These are phyloP conservation scores for Rhizomucor miehei DNA, from an alignment of 371 early-diverging fungal genomes.

Conservation along the genomic window DNA sequence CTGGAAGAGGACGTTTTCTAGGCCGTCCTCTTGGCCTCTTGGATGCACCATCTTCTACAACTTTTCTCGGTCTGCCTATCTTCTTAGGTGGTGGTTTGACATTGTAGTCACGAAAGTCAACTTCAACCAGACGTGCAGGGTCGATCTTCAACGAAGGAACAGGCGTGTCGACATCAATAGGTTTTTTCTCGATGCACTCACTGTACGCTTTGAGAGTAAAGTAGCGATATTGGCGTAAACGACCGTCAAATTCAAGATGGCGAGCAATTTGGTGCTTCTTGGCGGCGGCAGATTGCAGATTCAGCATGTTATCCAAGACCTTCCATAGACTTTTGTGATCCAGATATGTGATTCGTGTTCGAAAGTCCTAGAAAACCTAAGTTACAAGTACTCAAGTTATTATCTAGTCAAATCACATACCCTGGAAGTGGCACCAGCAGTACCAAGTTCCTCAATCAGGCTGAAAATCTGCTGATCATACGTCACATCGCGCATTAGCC, in stretches of 20 bases:
- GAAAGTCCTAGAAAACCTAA: too few relatives aligned
- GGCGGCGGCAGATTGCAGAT: background rate
- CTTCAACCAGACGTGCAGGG: constrained; percentile 2
- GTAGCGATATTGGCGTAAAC: constrained; percentile 32
- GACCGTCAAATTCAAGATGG: constrained; percentile 34
- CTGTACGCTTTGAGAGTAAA: constrained; percentile 19
- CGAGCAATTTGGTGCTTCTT: constrained; percentile 17
- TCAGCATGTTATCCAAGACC: constrained; percentile 15
- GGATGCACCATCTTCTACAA: background rate
- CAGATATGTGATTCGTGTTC: background rate
- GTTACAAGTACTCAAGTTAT: constrained; percentile 11
- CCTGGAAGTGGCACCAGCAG: too few relatives aligned
- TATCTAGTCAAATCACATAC: background rate
- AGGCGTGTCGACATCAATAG: constrained; percentile 7
- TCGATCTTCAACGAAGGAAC: constrained; percentile 5
- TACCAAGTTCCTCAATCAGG: background rate
- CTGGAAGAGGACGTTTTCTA: background rate
- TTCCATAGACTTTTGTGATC: constrained; percentile 22
- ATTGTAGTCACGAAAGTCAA: constrained; percentile 3
- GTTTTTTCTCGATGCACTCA: constrained; percentile 9
- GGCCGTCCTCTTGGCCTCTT: background rate
- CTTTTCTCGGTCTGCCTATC: background rate
- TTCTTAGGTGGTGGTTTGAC: background rate
- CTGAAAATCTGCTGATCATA: constrained; percentile 15
- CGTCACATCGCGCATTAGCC: constrained; percentile 1